Base-by-base conservation (phyloP, 2,329 filamentous ascomycete genomes). In the Didymella lethalis region DNA sequence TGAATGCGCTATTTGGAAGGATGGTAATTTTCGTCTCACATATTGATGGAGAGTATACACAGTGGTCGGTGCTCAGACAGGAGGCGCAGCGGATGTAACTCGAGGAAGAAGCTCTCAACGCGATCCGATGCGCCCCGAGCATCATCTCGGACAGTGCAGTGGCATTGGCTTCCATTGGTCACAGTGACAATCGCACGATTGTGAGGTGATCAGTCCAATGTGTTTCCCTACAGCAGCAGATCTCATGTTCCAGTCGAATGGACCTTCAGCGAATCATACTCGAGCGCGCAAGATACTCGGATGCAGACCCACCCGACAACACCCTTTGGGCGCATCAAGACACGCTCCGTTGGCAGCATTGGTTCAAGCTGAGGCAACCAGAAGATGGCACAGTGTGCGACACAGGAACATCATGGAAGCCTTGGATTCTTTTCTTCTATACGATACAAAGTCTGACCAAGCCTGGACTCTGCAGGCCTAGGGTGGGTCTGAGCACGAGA, bases 1-100 rank as follows among this genome's bases (percentile, higher is more conserved):
- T 11, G 28, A 25, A 36, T 20, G 5, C 16, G 7, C 11, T 23
- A n/a, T 18, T 36, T 18, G 8, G n/a, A 46, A 25, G n/a, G 16
- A 57, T 43, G 48, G 48, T 8, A 48, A n/a, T 43, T 8, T n/a
- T 7, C 18, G 5, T 48, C 28, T 36, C 2, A 32, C 18, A 50
- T 41, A 10, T 16, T 18, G 31, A 14, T 8, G 26, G 20, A 4
- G 38, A 20, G 25, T 34, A 26, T 23, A 25, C 29, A 14, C 7
- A 5, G 7, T 4, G 4, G 11, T 28, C 7, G 36, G 6, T 11
- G 16, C n/a, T 45, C 32, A 29, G 25, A 46, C 31, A 28, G 20
- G 31, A 45, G 38, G 31, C 38, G 40, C n/a, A 55, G 46, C 38
- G 18, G 31, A 40, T 51, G 41, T 20, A 41, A 46, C 41, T 14